Evolutionary conservation across 2,329 filamentous ascomycete species (phyloP).

Genomic region (Stemphylium beticola): DNA sequence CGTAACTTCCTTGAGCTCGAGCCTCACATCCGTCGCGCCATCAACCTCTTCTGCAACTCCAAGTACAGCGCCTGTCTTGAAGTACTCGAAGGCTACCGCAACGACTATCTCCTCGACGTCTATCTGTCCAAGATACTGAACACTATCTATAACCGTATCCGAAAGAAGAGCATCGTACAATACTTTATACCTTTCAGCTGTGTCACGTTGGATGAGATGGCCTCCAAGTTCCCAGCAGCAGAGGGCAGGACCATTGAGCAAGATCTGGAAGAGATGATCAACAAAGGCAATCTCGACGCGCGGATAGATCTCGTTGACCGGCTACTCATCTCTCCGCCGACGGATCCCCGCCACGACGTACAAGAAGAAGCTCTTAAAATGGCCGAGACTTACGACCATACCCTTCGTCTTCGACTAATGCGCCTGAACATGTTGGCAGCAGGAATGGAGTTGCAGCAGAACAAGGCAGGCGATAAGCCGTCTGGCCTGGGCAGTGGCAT

Average conservation of each 20-base stretch:
- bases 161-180: conserved; percentile 90
- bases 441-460: conserved; percentile 69
- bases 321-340: conserved; percentile 74
- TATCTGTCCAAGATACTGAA: conserved; percentile 78
- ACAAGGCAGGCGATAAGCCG: conserved; percentile 30
- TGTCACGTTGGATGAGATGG: conserved; percentile 80
- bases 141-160: conserved; percentile 74
- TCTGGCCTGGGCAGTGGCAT: conserved; percentile 28
- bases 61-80: conserved; percentile 86
- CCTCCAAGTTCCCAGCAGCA: conserved; percentile 73
- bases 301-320: conserved; percentile 84
- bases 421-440: conserved; percentile 77
- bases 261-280: conserved; percentile 82
- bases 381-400: conserved; percentile 73
- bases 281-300: conserved; percentile 72
- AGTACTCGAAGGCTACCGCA: conserved; percentile 79
- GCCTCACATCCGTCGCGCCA: conserved; percentile 89
- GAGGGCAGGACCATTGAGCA: conserved; percentile 61
- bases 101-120: conserved; percentile 89
- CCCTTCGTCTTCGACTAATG: conserved; percentile 76
- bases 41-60: conserved; percentile 86
- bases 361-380: conserved; percentile 73
- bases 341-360: conserved; percentile 70
- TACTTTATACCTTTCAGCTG: conserved; percentile 91
- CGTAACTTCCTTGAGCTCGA: conserved; percentile 89